A percentile compares a stretch with the other conserved stretches of the same genome.
phyloP scores from a whole-genome alignment of 2,329 filamentous ascomycete species.

The Cladophialophora bantiana region DNA sequence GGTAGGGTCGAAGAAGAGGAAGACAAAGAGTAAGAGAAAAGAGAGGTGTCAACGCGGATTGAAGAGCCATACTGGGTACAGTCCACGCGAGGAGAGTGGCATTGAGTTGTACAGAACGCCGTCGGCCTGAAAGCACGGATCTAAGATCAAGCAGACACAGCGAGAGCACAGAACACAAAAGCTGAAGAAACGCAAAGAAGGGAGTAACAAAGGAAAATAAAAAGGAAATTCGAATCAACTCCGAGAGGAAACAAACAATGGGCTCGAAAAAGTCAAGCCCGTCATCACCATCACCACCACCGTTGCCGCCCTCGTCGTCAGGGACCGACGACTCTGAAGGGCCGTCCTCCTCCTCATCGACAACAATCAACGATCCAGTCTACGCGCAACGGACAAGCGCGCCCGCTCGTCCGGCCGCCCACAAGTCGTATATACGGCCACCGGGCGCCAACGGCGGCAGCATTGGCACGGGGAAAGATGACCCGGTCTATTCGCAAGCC shows the following conservation, averaged over 20 bases:
- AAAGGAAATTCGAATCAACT: too few species aligned
- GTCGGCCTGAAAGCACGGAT: too few species aligned
- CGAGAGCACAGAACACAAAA: neutral
- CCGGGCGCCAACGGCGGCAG: neutral
- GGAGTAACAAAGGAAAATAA: neutral
- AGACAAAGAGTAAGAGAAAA: too few species aligned
- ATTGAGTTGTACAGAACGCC: too few species aligned
- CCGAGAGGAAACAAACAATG: constrained; percentile 5
- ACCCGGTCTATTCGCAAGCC: constrained; percentile 16
- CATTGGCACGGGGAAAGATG: neutral
- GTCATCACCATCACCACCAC: neutral
- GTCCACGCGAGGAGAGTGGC: too few species aligned
- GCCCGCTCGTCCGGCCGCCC: neutral
- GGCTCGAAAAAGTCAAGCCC: constrained; percentile 11
- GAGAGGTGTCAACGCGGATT: too few species aligned
- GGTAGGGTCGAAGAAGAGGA: too few species aligned
- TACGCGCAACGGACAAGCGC: constrained; percentile 13
- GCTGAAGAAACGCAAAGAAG: neutral
- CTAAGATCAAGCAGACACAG: too few species aligned
- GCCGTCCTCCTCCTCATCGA: neutral
- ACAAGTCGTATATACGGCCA: too few species aligned
- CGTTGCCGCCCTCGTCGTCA: neutral
- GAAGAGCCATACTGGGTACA: too few species aligned
- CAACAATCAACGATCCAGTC: constrained; percentile 26
- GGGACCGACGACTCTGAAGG: constrained; percentile 2